Evolutionary conservation across 192 early-diverging fungal species (phyloP).

Genomic region (Gonapodya sp.): DNA sequence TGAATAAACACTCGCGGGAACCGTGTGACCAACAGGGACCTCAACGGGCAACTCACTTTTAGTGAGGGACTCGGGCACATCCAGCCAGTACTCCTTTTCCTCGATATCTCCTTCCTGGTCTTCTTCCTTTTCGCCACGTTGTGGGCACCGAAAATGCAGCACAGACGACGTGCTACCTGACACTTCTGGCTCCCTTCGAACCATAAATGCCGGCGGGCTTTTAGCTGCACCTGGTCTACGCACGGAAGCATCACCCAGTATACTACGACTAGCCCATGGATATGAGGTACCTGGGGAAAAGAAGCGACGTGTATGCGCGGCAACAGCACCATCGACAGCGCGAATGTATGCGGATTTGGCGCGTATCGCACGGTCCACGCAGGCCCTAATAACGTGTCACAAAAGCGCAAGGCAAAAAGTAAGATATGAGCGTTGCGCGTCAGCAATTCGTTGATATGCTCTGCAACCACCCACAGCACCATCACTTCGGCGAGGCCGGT

Average conservation of each 20-base stretch:
- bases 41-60: background rate
- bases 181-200: background rate
- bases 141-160: too few species aligned
- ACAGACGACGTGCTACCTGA: too few species aligned
- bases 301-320: too few species aligned
- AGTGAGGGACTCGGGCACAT: background rate
- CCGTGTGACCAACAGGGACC: too few species aligned
- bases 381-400: background rate
- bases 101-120: background rate
- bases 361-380: background rate
- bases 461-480: background rate
- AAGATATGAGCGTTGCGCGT: background rate
- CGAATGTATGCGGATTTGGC: background rate
- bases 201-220: background rate
- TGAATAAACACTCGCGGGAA: too few species aligned
- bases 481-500: conserved; percentile 1
- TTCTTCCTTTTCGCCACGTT: background rate
- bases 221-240: background rate
- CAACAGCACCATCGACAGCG: background rate
- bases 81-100: background rate
- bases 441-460: background rate
- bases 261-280: too few species aligned
- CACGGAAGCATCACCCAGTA: too few species aligned
- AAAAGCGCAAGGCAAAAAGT: too few species aligned
- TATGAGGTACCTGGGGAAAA: too few species aligned